Base-by-base conservation (phyloP, 2,329 filamentous ascomycete genomes). In the Scedosporium aurantiacum region DNA sequence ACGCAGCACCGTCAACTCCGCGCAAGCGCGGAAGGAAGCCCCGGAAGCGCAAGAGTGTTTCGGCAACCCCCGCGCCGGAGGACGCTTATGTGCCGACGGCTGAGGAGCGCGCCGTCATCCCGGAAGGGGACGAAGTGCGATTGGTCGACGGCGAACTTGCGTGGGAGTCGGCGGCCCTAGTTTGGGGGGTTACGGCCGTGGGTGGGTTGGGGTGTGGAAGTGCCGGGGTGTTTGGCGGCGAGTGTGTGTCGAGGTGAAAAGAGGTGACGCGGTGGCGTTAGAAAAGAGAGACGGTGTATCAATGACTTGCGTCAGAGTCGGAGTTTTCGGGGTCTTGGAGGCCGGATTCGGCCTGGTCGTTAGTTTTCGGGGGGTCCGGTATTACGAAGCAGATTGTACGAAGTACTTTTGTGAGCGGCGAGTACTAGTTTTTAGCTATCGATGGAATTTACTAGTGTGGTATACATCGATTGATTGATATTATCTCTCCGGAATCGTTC, bases 191-290 rank as follows among this genome's bases (percentile, higher is more conserved):
- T 56, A 72, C 74, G 12, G 72, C 71, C 16, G 60, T 78, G 14
- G 75, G 74, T 1, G 79, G 79, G 1, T 66, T 81, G 25, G 78
- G 77, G 2, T 67, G 71, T 47, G 78, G 76, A 8, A 74, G 72
- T 62, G 73, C 77, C 14, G 76, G 75, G 12, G 76, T 80, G 3
- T 77, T 76, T 66, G 79, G 78, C 2, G 78, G 71, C 1, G 78
- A 81, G 70, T 78, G 74, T 60, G 67, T 75, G 62, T 72, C 75
- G 47, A 70, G 73, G 63, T 76, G 66, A 71, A 25, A 27, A 27
- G 32, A 40, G 10, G 37, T 32, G 54, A n/a, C 16, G 16, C 27
- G 54, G 54, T 37, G 25, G 27, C 16, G 54, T 23, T 23, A 14
- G 50, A 23, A 23, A 23, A 16, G 6, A 12, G 23, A 3, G 18